phyloP scores from a whole-genome alignment of 495 filamentous ascomycete species.

The Bathelium albidoporum region DNA sequence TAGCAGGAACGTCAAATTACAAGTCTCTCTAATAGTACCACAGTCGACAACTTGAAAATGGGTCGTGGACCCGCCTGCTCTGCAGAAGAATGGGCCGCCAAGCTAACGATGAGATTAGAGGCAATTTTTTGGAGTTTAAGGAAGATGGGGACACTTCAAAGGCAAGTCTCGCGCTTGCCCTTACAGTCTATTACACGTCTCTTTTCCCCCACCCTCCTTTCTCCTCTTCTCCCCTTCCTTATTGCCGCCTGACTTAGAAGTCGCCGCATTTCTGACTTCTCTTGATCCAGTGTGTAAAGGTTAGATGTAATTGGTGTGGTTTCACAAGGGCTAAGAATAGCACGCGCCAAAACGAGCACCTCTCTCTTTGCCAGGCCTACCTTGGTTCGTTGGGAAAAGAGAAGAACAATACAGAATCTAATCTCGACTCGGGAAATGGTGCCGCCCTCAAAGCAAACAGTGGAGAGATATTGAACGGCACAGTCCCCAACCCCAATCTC shows the following conservation, averaged over 20 bases:
- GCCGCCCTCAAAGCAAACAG: not conserved
- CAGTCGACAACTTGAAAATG: too few species aligned
- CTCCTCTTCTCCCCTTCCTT: not conserved
- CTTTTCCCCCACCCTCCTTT: not conserved
- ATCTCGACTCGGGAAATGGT: slow-evolving; percentile 7
- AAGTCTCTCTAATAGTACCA: too few species aligned
- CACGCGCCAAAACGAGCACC: slow-evolving; percentile 34
- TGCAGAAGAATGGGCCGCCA: slow-evolving; percentile 10
- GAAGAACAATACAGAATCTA: slow-evolving; percentile 11
- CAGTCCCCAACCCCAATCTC: slow-evolving; percentile 31
- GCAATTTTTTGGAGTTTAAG: slow-evolving; percentile 26
- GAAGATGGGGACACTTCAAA: slow-evolving; percentile 26
- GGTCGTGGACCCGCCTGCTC: too few species aligned
- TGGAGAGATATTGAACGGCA: slow-evolving; percentile 26
- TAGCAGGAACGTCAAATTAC: too few species aligned
- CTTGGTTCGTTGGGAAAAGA: slow-evolving; percentile 28
- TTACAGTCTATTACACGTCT: not conserved
- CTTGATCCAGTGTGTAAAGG: slow-evolving; percentile 30
- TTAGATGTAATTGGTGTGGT: slow-evolving; percentile 34
- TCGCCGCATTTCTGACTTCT: not conserved
- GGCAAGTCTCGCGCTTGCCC: slow-evolving; percentile 10
- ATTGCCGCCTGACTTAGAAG: not conserved
- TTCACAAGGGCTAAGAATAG: slow-evolving; percentile 35
- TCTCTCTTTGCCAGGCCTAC: slow-evolving; percentile 29
- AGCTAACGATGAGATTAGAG: slow-evolving; percentile 28